Base-by-base conservation (phyloP, 2,329 filamentous ascomycete genomes). In the Phialocephala subalpina region DNA sequence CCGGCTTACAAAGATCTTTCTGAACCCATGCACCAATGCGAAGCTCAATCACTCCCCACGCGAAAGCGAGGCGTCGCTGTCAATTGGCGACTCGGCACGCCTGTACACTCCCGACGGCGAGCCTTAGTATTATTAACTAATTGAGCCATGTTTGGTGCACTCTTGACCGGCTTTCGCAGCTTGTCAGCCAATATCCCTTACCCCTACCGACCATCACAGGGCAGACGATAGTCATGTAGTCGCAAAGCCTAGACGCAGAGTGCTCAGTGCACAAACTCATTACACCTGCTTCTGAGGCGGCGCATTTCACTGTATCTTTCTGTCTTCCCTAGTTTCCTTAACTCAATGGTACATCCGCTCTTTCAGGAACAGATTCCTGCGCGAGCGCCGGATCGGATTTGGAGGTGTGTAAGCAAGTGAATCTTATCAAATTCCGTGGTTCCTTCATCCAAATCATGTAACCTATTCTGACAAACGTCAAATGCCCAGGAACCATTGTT, bases 321-420 rank as follows among this genome's bases (percentile, higher is more conserved):
- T 29, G 49, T 56, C 36, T 20, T 35, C 33, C 47, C 53, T 35
- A 36, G 35, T 40, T n/a, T 33, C 20, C 22, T 36, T 60, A 40
- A 45, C 18, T 52, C 40, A 36, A 60, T 38, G 36, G 53, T 62
- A 33, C 40, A 55, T 22, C 27, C 38, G 38, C 27, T 57, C 52
- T 60, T 52, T 62, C 56, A 49, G 61, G 27, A 16, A 60, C 25
- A 60, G 33, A 42, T 47, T 64, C 57, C 53, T 62, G 58, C 49
- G 53, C 66, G 63, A 67, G 61, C 47, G 61, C 52, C 49, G 35
- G 64, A 29, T 53, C 16, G 9, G 5, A 64, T 42, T 63, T 66
- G 66, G 64, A 67, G 65, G 58, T 59, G 66, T 69, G 72, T 73
- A 70, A 73, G 72, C 69, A 68, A 56, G 60, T 58, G 25, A 52